Base-by-base conservation (phyloP, 768 basidiomycete genomes). In the Xerocomellus chrysenteron region DNA sequence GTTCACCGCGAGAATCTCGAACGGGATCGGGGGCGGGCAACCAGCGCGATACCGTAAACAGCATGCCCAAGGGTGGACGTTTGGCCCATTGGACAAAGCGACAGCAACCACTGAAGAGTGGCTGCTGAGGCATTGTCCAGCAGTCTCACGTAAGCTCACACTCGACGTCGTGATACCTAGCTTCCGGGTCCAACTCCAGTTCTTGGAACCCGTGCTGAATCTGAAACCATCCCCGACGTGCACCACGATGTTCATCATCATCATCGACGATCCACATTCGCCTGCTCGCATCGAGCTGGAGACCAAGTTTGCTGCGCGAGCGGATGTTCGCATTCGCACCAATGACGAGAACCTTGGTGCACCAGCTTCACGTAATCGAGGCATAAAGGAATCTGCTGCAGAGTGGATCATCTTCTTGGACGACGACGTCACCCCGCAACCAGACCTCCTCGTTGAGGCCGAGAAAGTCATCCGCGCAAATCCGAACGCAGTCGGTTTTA, bases 331-430 rank as follows among this genome's bases (percentile, higher is more conserved):
- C 30, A 83, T 86, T 53, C 77, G 83, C 13, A 66, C 76, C 47
- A 82, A 86, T 61, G 40, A 62, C 3, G 48, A 50, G 12, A 84
- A 84, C 58, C 59, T 76, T 2, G 83, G 84, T 3, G 82, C 83
- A 0, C 79, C 82, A 0, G 79, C 75, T 1, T 78, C 83, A 13
- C 75, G 84, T 5, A 85, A 86, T 64, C 65, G 82, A 48, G 82
- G 83, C 10, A 69, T 85, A 58, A 65, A 65, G 40, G 82, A 84
- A 65, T 81, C 81, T 16, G 70, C 83, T 0, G 82, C 81, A 0
- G 81, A 85, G 32, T 85, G 81, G 82, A 72, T 79, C 2, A 64
- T 78, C 19, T 86, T 86, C 67, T 72, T 86, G n/a, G 83, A 86
- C 59, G 85, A 86, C 57, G 84, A 86, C 47, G 69, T 85, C 21